Evolutionary conservation across 1,284 basidiomycete species (phyloP), one percentile per base, ranked within the genome.

Genomic region (Wallemia ichthyophaga): DNA sequence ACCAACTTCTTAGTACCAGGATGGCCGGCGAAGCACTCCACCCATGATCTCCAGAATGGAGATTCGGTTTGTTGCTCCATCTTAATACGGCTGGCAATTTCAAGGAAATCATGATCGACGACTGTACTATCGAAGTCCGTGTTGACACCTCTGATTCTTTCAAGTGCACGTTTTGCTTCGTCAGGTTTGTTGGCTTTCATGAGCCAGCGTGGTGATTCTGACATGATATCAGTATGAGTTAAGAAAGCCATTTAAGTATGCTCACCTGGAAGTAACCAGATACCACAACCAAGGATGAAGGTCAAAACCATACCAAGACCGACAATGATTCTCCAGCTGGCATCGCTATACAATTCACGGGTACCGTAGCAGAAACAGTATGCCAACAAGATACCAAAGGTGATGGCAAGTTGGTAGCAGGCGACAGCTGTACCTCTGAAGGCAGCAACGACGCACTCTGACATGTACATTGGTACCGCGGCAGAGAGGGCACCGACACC

Each of bases 391-490:
- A 85, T 84, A 64, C 55, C 55, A 21, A 56, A 56, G 13, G 55
- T 56, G 25, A 83, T 83, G 69, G 81, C 79, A 23, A 84, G 72
- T 66, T 85, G 82, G 64, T 81, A 83, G 0, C 78, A 71, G 0
- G 69, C 71, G 27, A 81, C 83, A 25, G 85, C 70, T 0, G 82
- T 77, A 24, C 84, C 83, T 62, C 84, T 77, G 59, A 87, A 79
- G 63, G 83, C 78, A 19, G 80, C 73, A 1, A 84, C 83, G 0
- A 82, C 81, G 0, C 79, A 79, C 68, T 85, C 82, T 5, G 80
- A 79, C 72, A 82, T 79, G 66, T 82, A 83, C 69, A 78, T 61
- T 1, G 84, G 85, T 0, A 87, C 83, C 1, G 79, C 81, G 32
- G 81, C 80, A 57, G 77, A 79, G 2, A 84, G 61, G 0, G 79